Base-by-base conservation (phyloP, 805 yeast species). In the Lipomyces chichibuensis region DNA sequence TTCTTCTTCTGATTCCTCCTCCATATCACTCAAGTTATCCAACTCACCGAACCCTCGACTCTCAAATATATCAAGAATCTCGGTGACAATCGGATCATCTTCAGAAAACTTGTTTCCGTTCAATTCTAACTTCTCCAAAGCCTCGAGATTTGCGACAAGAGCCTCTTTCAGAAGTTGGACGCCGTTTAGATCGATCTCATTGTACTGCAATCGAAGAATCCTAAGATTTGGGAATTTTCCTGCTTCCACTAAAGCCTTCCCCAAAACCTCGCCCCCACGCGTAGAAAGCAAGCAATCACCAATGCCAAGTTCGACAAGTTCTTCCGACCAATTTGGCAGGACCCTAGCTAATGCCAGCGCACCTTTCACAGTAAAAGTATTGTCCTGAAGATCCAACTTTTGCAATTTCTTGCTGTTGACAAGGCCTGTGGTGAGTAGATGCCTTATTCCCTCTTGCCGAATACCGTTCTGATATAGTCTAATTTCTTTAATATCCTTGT, bases 401-500 rank as follows among this genome's bases (percentile, higher is more conserved):
- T 86, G 82, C 73, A 95, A 84, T 29, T 84, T 80, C 33, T 82
- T 81, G 76, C 90, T 87, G 69, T 82, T 77, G 56, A 84, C 78
- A 74, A 95, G 84, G 65, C 98, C 98, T 62, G 88, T 84, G 23
- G 81, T 80, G 72, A 94, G 82, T 75, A 94, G 84, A 72, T 84
- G 87, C 70, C 88, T 85, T 64, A 94, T 88, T 73, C 99, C 99
- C 65, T 86, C 88, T 63, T 97, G 98, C 79, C 99, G 88, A 71
- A 95, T 95, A 76, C 99, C 99, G 78, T 95, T 95, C 81, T 95
- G 99, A 76, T 92, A 94, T 72, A 95, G 83, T 76, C 90, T 87
- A 46, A 93, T 86, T 66, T 83, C 86, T 77, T 90, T 86, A 75
- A 93, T 82, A 20, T 35, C 57, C 62, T 87, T 85, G 78, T 95